Evolutionary conservation across 345 rosid genomes (phyloP).

Genomic region (Eucalyptus leucophloia): DNA sequence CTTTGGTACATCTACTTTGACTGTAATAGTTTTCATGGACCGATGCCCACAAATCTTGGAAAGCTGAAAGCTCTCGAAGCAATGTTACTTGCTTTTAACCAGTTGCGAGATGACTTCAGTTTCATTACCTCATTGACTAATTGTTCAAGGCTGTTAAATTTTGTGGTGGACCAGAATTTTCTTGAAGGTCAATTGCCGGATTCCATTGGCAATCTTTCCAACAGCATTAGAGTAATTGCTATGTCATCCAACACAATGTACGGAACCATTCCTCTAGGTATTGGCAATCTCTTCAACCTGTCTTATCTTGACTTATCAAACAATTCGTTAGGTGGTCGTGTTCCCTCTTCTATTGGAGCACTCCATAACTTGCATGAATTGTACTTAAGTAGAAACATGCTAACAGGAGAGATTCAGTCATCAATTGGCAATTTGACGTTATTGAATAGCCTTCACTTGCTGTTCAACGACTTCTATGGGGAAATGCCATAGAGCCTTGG

Average conservation of each 20-base stretch:
- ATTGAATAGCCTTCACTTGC: too few species aligned
- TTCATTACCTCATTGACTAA: neutral
- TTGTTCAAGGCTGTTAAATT: neutral
- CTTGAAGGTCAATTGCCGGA: neutral
- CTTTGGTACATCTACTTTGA: neutral
- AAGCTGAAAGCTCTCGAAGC: neutral
- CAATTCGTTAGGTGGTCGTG: neutral
- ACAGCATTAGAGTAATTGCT: too few species aligned
- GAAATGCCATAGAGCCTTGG: too few species aligned
- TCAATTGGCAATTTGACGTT: too few species aligned
- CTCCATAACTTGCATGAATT: too few species aligned
- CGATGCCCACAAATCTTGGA: neutral
- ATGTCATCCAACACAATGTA: neutral
- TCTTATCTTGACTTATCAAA: neutral
- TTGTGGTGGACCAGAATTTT: neutral
- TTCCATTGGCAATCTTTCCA: neutral
- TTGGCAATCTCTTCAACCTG: neutral
- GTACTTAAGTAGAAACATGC: too few species aligned
- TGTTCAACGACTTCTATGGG: too few species aligned
- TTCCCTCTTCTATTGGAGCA: neutral
- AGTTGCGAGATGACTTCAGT: neutral
- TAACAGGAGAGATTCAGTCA: too few species aligned
- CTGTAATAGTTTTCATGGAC: neutral
- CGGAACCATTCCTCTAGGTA: neutral
- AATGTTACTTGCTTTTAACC: rapidly evolving